Evolutionary conservation across 2,329 filamentous ascomycete species (phyloP), one percentile per base, ranked within the genome.

Genomic region (Ceratocystis cacaofunesta): DNA sequence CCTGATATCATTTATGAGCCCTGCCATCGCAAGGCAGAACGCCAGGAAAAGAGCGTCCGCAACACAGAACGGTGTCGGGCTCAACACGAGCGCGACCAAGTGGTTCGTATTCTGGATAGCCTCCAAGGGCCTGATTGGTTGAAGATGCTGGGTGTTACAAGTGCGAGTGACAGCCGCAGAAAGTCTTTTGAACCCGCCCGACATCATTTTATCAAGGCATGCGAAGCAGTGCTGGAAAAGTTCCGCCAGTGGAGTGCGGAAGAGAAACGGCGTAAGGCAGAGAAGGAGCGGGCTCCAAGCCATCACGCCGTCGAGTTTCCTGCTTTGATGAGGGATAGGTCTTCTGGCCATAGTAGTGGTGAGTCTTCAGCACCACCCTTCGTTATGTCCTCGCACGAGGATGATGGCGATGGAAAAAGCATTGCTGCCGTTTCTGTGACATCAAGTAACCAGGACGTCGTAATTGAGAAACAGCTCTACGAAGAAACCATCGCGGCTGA

Each of bases 91-190:
- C 84, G 81, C 69, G 83, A 86, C 68, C 83, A 85, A 70, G 82
- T 87, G 50, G 80, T 84, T 64, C 79, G 84, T 43, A 74, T 87
- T 17, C 80, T 96, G 5, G 90, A 94, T 64, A 90, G 90, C 19
- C 80, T 99, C 0, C 88, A 90, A 73, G 89, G 92, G 1, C 90
- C 89, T 66, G 94, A 97, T 74, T 99, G 94, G 94, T 79, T 96
- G 66, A 86, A 89, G 68, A 83, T 92, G 3, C 91, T 99, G 85
- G 94, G 92, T 30, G 87, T 97, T 43, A 92, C 85, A 69, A 90
- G 83, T 22, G 78, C 95, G 46, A 95, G 90, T 0, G 92, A 96
- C 72, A 85, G 85, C 25, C 89, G 90, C 71, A 92, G 90, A 75
- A 94, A 88, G 74, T 83, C 87, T 36, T 96, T 90, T 74, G 90